Evolutionary conservation across 495 filamentous ascomycete genomes (phyloP).

Genomic region (Lasiosphaeria miniovina): DNA sequence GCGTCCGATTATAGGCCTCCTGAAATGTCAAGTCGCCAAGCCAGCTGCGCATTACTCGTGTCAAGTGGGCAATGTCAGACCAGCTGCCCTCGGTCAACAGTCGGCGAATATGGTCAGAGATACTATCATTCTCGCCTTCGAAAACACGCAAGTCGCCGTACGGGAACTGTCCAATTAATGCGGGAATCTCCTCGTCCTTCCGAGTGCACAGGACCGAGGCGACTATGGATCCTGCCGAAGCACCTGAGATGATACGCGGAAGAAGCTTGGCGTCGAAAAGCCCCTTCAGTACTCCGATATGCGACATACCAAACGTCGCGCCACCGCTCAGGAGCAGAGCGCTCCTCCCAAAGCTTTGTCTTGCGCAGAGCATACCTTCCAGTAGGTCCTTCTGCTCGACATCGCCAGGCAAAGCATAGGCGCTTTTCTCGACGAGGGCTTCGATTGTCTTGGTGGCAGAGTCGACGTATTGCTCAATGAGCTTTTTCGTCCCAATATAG

Average conservation of each 20-base stretch:
- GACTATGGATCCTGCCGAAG: slow-evolving; percentile 93
- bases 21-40: slow-evolving; percentile 90
- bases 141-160: slow-evolving; percentile 85
- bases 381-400: slow-evolving; percentile 64
- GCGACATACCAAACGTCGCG: slow-evolving; percentile 93
- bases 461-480: slow-evolving; percentile 85
- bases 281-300: slow-evolving; percentile 89
- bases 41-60: slow-evolving; percentile 71
- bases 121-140: slow-evolving; percentile 63
- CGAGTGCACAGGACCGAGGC: slow-evolving; percentile 80
- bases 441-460: slow-evolving; percentile 70
- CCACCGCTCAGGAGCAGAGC: slow-evolving; percentile 86
- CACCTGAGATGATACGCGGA: slow-evolving; percentile 88
- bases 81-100: slow-evolving; percentile 79
- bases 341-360: slow-evolving; percentile 86
- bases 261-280: slow-evolving; percentile 73
- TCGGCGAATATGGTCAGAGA: slow-evolving; percentile 66
- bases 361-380: slow-evolving; percentile 59
- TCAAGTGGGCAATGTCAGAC: slow-evolving; percentile 78
- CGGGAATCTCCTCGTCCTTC: slow-evolving; percentile 80
- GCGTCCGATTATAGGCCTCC: slow-evolving; percentile 90
- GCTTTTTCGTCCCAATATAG: slow-evolving; percentile 78
- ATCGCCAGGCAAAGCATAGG: slow-evolving; percentile 44
- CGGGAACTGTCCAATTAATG: slow-evolving; percentile 67
- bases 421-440: slow-evolving; percentile 63